These are phyloP conservation scores for Lyophyllum semitale DNA, from an alignment of 768 basidiomycete species.

Conservation along the genomic window DNA sequence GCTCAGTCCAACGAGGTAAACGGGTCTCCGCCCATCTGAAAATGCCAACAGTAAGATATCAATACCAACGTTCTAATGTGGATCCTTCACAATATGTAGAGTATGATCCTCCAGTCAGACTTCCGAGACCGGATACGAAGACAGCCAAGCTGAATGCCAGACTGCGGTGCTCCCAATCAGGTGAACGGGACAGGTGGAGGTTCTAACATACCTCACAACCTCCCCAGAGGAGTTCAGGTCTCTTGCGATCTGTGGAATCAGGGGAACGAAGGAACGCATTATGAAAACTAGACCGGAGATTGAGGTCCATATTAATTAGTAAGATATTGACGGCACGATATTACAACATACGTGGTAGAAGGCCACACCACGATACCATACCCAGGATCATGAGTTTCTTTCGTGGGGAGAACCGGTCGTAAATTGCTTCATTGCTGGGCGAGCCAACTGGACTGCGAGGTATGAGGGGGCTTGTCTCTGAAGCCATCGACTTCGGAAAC, in stretches of 20 bases:
- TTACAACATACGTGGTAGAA: conserved; percentile 10
- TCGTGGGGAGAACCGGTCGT: conserved; percentile 12
- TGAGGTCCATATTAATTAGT: background rate
- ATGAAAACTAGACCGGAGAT: conserved; percentile 6
- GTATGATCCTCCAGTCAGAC: background rate
- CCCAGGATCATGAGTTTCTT: conserved; percentile 8
- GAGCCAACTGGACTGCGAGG: background rate
- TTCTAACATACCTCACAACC: conserved; percentile 7
- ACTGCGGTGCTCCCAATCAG: background rate
- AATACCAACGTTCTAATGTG: background rate
- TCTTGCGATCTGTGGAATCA: conserved; percentile 14
- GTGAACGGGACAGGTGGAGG: background rate
- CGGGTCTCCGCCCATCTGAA: conserved; percentile 51
- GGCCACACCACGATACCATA: conserved; percentile 17
- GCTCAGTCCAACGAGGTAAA: conserved; percentile 55
- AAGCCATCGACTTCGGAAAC: background rate
- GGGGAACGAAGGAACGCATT: conserved; percentile 11
- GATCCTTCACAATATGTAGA: conserved; percentile 28
- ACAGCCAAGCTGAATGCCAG: background rate
- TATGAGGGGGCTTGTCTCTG: background rate
- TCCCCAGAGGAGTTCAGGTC: conserved; percentile 9
- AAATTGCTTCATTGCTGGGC: conserved; percentile 5
- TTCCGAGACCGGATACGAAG: background rate
- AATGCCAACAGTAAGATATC: background rate
- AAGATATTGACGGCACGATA: background rate